Base-by-base conservation (phyloP, 140 eudicot species). In the Bidens hawaiensis region DNA sequence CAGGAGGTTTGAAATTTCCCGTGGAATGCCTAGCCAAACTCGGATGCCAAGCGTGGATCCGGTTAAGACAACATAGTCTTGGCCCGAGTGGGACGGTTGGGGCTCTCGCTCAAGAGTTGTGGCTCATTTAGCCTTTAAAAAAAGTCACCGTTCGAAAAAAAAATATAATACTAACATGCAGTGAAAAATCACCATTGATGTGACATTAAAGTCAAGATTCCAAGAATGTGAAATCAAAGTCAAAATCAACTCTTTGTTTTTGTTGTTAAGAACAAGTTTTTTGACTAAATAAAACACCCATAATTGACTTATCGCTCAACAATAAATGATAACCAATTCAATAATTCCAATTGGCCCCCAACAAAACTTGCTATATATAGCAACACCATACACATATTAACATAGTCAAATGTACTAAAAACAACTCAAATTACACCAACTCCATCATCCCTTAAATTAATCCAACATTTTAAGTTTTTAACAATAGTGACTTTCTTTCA, bases 281-380 rank as follows among this genome's bases (percentile, higher is more conserved):
- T 73, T 65, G 72, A 73, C 78, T 33, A 73, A 64, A 65, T 65
- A 25, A 22, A 65, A 16, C 62, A 64, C 67, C 61, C 67, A 73
- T 45, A 56, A 73, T 73, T 56, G 78, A 73, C 72, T 15, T 45
- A 46, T 18, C 61, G 54, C 42, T 62, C 71, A 53, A 56, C 59
- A 64, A 55, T 73, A 55, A 73, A 73, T 23, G 62, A 55, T 28
- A 64, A 18, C 72, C 56, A 71, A 48, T 60, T 48, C 31, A 53
- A 62, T 40, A 19, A 26, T 26, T 47, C 53, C 57, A 63, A 27
- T 54, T 21, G 19, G 48, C 69, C 16, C 40, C 55, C 64, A 63
- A 18, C 48, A 41, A 72, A 22, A 45, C 5, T 42, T 63, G 16
- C 77, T 49, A 62, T 27, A 36, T 50, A 16, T 38, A 60, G 68